These are phyloP conservation scores for Xylariaceae sp. DNA, from an alignment of 2,329 filamentous ascomycete species.

Conservation along the genomic window DNA sequence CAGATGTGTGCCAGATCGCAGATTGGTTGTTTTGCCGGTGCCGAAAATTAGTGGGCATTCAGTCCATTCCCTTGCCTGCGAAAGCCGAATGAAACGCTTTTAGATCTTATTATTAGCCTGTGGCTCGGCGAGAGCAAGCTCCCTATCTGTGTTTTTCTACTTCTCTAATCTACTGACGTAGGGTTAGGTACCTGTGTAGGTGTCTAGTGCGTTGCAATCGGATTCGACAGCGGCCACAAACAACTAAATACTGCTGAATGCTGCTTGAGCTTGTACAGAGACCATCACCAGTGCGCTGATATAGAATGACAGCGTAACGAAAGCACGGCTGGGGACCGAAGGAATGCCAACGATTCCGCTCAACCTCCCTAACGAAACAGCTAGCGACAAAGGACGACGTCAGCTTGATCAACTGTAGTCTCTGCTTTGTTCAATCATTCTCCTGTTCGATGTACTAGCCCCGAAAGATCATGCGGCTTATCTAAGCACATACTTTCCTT, in stretches of 20 bases:
- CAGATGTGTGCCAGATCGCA: slow-evolving; percentile 10
- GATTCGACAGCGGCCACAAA: slow-evolving; percentile 3
- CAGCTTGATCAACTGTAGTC: background rate
- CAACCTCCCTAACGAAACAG: background rate
- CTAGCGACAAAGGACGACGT: background rate
- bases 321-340: background rate
- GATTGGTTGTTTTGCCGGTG: slow-evolving; percentile 12
- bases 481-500: too few relatives aligned
- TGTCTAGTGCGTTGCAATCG: background rate
- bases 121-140: background rate
- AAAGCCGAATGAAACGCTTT: background rate
- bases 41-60: slow-evolving; percentile 9
- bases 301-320: background rate
- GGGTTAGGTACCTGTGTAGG: background rate
- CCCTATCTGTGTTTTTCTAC: background rate
- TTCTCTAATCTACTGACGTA: background rate
- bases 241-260: background rate
- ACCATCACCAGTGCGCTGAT: background rate
- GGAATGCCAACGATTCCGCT: background rate
- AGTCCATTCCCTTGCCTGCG: too few relatives aligned
- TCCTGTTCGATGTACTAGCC: background rate
- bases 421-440: background rate
- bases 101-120: background rate
- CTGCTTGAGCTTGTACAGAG: background rate
- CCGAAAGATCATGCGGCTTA: background rate